Evolutionary conservation across 345 rosid species (phyloP), one percentile per base, ranked within the genome.

Genomic region (Xanthoceras sorbifolium): DNA sequence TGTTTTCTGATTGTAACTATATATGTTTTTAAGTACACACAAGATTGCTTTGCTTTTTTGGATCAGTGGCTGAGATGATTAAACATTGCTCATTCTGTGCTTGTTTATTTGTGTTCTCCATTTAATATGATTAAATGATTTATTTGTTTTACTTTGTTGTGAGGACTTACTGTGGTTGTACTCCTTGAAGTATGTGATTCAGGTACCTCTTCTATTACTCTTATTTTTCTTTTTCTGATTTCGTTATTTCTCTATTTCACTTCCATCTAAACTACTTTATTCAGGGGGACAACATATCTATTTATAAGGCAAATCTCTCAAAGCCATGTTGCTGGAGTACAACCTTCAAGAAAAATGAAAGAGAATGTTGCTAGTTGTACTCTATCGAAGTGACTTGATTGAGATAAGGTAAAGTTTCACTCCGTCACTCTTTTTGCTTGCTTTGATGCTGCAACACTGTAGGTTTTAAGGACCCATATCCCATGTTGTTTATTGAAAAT

Each of bases 291-390:
- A 69, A 61, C 64, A 84, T 84, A 71, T 82, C 88, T 74, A 74
- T 82, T 71, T 55, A 26, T 74, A 85, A 85, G 80, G 85, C 88
- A 73, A 86, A 81, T 74, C 89, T 86, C 76, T 80, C 69, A 69
- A 87, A 88, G 61, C 87, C 86, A 64, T 93, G 98, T 77, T 87
- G 94, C 83, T 93, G 97, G 98, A 84, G 88, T 76, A 76, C 94
- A 77, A 85, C 71, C 75, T 83, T 91, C 52, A 83, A 82, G 79
- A 92, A 82, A 77, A 85, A 83, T 77, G 87, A 76, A 71, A 82
- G 80, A 63, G 85, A 78, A 72, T 79, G 83, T 64, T 93, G 73
- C 82, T 93, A 74, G 82, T 90, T 70, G 74, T 87, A 40, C 83
- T 95, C 50, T 92, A 87, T 82, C 84, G 72, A 83, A 90, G 93